These are phyloP conservation scores for Solanum sejunctum DNA, from an alignment of 257 asterid species.

Conservation along the genomic window DNA sequence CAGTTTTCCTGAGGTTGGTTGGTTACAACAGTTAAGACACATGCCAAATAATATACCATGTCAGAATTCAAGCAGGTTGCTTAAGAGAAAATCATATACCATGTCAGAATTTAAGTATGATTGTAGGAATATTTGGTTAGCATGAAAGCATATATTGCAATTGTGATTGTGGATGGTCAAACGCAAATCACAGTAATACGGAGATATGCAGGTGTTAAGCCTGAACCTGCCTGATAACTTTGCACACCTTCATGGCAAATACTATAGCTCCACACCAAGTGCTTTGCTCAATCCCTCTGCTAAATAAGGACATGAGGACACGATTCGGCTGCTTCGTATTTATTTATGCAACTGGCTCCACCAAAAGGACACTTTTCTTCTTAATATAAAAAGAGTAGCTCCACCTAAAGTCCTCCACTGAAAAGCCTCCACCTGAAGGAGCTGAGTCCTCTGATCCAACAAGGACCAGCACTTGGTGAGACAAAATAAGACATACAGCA, in stretches of 20 bases:
- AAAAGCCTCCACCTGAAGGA: not conserved
- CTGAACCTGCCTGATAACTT: not conserved
- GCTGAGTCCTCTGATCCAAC: not conserved
- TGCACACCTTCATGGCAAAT: not conserved
- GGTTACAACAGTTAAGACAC: not conserved
- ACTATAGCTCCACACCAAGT: not conserved
- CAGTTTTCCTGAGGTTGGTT: constrained; percentile 52
- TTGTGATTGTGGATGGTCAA: not conserved
- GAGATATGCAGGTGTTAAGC: not conserved
- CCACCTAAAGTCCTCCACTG: not conserved
- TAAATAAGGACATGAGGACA: not conserved
- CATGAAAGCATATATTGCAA: not conserved
- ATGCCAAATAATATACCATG: not conserved
- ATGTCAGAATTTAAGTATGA: not conserved
- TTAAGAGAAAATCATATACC: not conserved
- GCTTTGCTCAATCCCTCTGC: not conserved
- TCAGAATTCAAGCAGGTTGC: not conserved
- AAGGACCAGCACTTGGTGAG: not conserved
- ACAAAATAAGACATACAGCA: not conserved
- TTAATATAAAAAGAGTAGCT: not conserved
- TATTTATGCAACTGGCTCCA: not conserved
- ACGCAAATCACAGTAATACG: not conserved
- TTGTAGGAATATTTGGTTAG: not conserved
- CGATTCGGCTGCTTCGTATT: not conserved
- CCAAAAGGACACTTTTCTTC: not conserved